Base-by-base conservation (phyloP, 208 protist genomes). In the Leptomonas seymouri region DNA sequence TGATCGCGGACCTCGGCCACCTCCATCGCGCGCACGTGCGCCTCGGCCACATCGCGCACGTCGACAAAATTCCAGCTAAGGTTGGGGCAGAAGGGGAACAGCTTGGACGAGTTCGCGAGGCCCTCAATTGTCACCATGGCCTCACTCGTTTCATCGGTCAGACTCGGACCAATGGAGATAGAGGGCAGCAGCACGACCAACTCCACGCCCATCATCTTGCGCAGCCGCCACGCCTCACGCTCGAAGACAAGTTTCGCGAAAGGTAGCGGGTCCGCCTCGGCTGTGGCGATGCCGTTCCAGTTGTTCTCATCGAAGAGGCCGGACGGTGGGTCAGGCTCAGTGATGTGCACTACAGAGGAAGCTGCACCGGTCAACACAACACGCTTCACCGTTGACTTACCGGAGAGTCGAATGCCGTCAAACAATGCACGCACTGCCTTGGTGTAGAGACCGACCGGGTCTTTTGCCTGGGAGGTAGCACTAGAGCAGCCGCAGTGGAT, bases 61-160 rank as follows among this genome's bases (percentile, higher is more conserved):
- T 97, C 92, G 58, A 97, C 92, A 54, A 92, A 97, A 76, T 97
- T 97, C 87, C 87, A 97, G 73, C 84, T 87, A 60, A 97, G 63
- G 55, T 95, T 85, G 0, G 92, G 84, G 62, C 81, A 86, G 71
- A 93, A 95, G 14, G 92, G 92, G 46, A 93, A 93, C 64, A 78
- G 82, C 36, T 63, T 62, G 12, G 92, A 83, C 8, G 84, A 88
- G 23, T 67, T 91, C 4, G 92, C 90, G 30, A 97, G 80, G 0
- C 68, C 72, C 54, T 90, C 82, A 30, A 97, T 73, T 53, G 78
- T 82, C 42, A 81, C 60, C 80, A 94, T 93, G 0, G 88, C 87
- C 69, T 97, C 89, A 28, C 86, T 89, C 61, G 89, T 91, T 55
- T 92, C 88, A 48, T 89, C 84, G 0, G 88, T 94, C 9, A 82